Percentiles rank a stretch among this genome's conserved stretches.
These are phyloP conservation scores for Apiotrichum porosum DNA, from an alignment of 1,284 basidiomycete genomes.

Conservation along the genomic window DNA sequence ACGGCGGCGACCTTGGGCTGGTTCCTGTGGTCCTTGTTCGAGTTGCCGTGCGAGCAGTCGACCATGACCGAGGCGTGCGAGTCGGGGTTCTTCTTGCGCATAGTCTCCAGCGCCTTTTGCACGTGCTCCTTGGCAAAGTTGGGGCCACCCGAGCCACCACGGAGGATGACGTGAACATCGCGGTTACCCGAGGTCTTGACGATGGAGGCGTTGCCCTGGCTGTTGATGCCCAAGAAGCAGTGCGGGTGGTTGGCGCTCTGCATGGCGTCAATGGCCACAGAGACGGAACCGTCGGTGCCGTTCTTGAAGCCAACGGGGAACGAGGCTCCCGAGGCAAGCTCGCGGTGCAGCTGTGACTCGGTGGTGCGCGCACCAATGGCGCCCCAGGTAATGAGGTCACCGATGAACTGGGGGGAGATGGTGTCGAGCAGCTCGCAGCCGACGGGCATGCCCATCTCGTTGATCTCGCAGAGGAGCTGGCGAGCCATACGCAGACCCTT, in stretches of 20 bases:
- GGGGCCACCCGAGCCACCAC: slow-evolving; percentile 81
- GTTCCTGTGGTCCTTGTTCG: slow-evolving; percentile 84
- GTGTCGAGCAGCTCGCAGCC: slow-evolving; percentile 76
- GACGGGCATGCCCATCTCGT: slow-evolving; percentile 75
- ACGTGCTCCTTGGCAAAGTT: slow-evolving; percentile 67
- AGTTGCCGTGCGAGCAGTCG: slow-evolving; percentile 64
- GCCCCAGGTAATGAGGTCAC: slow-evolving; percentile 94
- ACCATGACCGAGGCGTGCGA: slow-evolving; percentile 50
- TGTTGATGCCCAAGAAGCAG: slow-evolving; percentile 96
- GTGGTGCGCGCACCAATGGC: slow-evolving; percentile 95
- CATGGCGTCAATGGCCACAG: slow-evolving; percentile 90
- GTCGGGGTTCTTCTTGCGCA: slow-evolving; percentile 60
- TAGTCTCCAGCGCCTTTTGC: slow-evolving; percentile 61
- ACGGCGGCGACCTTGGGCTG: slow-evolving; percentile 91
- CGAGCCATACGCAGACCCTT: slow-evolving; percentile 90
- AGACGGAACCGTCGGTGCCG: slow-evolving; percentile 87
- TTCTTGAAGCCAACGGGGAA: slow-evolving; percentile 83
- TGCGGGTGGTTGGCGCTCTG: slow-evolving; percentile 85
- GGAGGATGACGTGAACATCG: slow-evolving; percentile 88
- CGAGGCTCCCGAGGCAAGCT: slow-evolving; percentile 47
- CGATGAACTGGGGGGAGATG: slow-evolving; percentile 79
- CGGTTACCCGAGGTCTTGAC: slow-evolving; percentile 90
- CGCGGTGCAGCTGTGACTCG: slow-evolving; percentile 91
- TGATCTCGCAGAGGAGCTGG: slow-evolving; percentile 78
- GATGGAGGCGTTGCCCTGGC: slow-evolving; percentile 87